A percentile compares a stretch with the other conserved stretches of the same genome.
Conservation (phyloP, 2,329 filamentous ascomycete genomes). For the Cordyceps cicadae region DNA sequence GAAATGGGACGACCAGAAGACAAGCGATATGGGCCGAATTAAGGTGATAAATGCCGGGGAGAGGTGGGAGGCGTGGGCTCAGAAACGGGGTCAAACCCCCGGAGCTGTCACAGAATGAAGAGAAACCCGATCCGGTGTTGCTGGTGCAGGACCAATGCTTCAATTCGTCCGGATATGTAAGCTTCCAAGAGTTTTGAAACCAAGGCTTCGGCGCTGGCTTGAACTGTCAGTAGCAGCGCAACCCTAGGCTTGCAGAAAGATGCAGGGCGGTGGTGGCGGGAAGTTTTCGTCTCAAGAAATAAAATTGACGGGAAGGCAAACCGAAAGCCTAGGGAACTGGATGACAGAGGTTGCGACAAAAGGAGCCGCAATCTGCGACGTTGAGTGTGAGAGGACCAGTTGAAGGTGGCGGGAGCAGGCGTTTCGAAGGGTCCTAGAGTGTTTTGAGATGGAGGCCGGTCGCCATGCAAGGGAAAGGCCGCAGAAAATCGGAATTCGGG, state of each 20-base stretch:
- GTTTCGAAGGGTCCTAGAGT: constrained; percentile 9
- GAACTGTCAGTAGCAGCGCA: neutral
- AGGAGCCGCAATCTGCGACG: constrained; percentile 19
- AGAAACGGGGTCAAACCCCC: constrained; percentile 5
- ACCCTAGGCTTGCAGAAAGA: neutral
- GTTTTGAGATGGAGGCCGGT: constrained; percentile 2
- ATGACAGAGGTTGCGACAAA: constrained; percentile 8
- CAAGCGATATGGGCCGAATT: constrained; percentile 8
- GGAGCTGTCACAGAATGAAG: constrained; percentile 9
- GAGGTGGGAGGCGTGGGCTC: neutral
- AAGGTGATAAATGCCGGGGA: constrained; percentile 7
- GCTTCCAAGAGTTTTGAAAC: constrained; percentile 6
- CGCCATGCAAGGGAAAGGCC: neutral
- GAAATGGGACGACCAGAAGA: constrained; percentile 16
- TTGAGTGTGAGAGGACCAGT: constrained; percentile 18
- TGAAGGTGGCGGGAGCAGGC: constrained; percentile 9
- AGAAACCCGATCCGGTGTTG: constrained; percentile 10
- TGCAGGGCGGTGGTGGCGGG: neutral
- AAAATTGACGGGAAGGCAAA: neutral
- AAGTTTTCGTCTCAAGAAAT: constrained; percentile 6
- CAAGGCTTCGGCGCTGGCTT: neutral
- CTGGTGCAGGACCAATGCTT: constrained; percentile 6
- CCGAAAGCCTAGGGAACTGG: neutral
- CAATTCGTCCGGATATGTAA: neutral
- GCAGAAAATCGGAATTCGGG: neutral